Evolutionary conservation across 2,329 filamentous ascomycete genomes (phyloP).

Genomic region (Fusarium sp.): DNA sequence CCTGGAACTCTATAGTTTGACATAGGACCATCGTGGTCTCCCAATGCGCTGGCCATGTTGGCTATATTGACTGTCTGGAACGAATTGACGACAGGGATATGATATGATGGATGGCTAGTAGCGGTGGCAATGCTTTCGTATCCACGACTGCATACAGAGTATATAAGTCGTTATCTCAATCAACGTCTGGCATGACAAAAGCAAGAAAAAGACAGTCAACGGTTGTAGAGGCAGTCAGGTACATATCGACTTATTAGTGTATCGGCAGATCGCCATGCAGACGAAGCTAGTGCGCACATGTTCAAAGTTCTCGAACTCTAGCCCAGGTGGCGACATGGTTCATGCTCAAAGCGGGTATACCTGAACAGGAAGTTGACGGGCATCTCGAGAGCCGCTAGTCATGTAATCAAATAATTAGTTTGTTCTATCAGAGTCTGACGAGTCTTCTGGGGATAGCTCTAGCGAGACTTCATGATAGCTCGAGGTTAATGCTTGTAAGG

Average conservation of each 20-base stretch:
- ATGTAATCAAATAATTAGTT: conserved; percentile 24
- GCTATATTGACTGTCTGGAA: not conserved
- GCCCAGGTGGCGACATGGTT: conserved; percentile 28
- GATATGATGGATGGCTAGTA: not conserved
- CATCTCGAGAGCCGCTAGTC: conserved; percentile 27
- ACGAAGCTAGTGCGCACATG: conserved; percentile 15
- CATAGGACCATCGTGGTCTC: conserved; percentile 10
- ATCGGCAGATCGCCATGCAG: conserved; percentile 30
- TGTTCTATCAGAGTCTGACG: conserved; percentile 5
- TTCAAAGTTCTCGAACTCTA: conserved; percentile 19
- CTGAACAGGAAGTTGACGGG: conserved; percentile 31
- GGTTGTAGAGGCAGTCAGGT: conserved; percentile 5
- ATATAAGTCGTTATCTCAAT: conserved; percentile 1
- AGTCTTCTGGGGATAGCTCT: conserved; percentile 26
- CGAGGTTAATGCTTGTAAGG: conserved; percentile 17
- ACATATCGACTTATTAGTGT: conserved; percentile 7
- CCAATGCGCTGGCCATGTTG: conserved; percentile 18
- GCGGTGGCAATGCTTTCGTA: not conserved
- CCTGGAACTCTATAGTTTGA: conserved; percentile 17
- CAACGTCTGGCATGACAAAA: not conserved
- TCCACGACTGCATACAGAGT: conserved; percentile 4
- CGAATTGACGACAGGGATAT: not conserved
- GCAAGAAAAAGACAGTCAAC: not conserved
- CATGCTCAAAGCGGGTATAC: conserved; percentile 22
- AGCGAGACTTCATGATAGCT: not conserved